Evolutionary conservation across 176 grass and related monocot genomes (phyloP).

Genomic region (Miscanthus lutarioriparius): DNA sequence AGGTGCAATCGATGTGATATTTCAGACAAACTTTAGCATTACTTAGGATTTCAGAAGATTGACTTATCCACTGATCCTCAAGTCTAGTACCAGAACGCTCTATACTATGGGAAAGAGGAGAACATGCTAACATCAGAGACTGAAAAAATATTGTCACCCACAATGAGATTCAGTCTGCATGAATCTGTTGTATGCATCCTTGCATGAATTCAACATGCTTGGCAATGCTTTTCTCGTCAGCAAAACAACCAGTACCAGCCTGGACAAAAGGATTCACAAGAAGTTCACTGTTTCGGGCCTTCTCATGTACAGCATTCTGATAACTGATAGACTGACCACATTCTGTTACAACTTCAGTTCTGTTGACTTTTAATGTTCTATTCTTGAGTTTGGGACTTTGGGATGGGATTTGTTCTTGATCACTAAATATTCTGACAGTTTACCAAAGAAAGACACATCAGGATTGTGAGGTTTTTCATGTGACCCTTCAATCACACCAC

Average conservation of each 20-base stretch:
- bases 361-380: background rate
- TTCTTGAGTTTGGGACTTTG: background rate
- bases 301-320: background rate
- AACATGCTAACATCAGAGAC: slow-evolving; percentile 5
- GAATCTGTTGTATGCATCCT: slow-evolving; percentile 7
- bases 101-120: background rate
- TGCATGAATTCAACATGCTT: slow-evolving; percentile 4
- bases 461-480: slow-evolving; percentile 1
- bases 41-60: background rate
- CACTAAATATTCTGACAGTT: slow-evolving; percentile 20
- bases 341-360: background rate
- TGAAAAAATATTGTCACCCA: slow-evolving; percentile 9
- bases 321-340: background rate
- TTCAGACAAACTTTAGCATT: slow-evolving; percentile 3
- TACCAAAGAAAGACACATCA: slow-evolving; percentile 21
- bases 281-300: background rate
- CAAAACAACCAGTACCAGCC: background rate
- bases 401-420: slow-evolving; percentile 18
- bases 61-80: background rate
- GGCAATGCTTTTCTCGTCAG: background rate
- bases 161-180: background rate
- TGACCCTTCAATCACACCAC: slow-evolving; percentile 31
- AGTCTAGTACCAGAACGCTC: background rate
- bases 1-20: background rate
- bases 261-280: slow-evolving; percentile 13